Evolutionary conservation across 1,284 basidiomycete genomes (phyloP), one percentile per base, ranked within the genome.

Genomic region (Hypsizygus ulmarius): DNA sequence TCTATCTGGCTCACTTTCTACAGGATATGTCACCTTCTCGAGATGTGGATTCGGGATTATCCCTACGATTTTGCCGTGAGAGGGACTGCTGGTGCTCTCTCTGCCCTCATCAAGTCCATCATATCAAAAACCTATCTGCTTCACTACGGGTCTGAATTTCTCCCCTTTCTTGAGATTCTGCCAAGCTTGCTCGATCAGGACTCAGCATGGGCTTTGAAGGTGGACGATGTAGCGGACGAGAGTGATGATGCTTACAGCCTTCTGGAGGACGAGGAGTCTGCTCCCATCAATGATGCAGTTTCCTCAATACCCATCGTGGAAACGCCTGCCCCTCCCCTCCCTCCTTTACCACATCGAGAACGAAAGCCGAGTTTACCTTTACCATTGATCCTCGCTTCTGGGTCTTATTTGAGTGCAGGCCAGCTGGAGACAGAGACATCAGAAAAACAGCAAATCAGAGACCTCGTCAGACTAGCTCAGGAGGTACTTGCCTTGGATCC

Each of bases 81-180:
- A 14, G 84, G 84, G 1, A 82, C 88, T 7, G 71, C 76, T 5
- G 81, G 84, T 18, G 88, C 88, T 3, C 72, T 91, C 25, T 74
- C 72, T 28, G 87, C 88, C 12, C 71, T 91, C 35, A 78, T 90
- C 55, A 87, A 82, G 57, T 87, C 85, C 0, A 82, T 89, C 55
- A 72, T 87, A 10, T 78, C 81, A 39, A 88, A 90, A 64, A 85
- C 84, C 0, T 84, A 90, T 59, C 77, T 90, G 15, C 73, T 90
- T 19, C 86, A 90, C 61, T 91, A 91, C 54, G 88, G 86, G 32
- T 83, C 85, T 11, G 85, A 88, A 56, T 80, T 90, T 57, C 73
- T 89, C 11, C 85, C 86, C 1, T 90, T 90, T 62, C 68, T 87
- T 19, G 87, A 89, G 56, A 69, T 75, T 39, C 69, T 87, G 9